Evolutionary conservation across 2,329 filamentous ascomycete species (phyloP).

Genomic region (Lasiodiplodia hormozganensis): DNA sequence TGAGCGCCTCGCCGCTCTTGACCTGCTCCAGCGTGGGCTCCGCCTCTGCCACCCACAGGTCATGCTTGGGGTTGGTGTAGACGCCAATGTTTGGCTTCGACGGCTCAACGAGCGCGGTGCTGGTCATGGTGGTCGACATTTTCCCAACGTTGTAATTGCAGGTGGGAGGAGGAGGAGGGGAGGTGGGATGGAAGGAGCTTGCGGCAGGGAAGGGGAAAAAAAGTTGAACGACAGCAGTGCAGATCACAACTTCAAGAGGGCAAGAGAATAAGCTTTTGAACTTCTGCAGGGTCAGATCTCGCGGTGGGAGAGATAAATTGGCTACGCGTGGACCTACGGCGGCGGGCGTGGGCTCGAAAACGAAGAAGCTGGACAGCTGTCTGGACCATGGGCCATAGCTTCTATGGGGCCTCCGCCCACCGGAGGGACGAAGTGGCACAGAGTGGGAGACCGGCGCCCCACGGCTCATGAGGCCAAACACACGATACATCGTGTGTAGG

Average conservation of each 20-base stretch:
- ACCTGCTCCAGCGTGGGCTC: constrained; percentile 78
- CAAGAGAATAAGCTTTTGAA: constrained; percentile 13
- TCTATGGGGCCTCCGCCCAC: constrained; percentile 17
- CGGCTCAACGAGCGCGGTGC: constrained; percentile 50
- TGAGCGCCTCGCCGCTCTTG: constrained; percentile 70
- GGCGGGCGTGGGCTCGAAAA: not conserved
- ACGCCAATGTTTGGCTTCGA: constrained; percentile 92
- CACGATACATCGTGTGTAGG: constrained; percentile 1
- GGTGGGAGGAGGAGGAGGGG: not conserved
- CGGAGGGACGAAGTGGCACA: constrained; percentile 2
- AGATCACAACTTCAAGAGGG: constrained; percentile 19
- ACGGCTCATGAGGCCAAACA: constrained; percentile 9
- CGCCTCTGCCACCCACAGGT: constrained; percentile 85
- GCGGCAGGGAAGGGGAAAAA: not conserved
- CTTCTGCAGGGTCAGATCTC: constrained; percentile 15
- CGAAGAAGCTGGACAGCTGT: constrained; percentile 10
- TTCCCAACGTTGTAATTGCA: not conserved
- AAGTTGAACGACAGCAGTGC: not conserved
- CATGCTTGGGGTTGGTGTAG: constrained; percentile 91
- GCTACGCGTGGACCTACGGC: not conserved
- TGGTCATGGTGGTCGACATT: constrained; percentile 44
- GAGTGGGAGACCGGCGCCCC: constrained; percentile 13
- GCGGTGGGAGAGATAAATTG: constrained; percentile 18
- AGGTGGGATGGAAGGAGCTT: not conserved
- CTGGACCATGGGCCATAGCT: constrained; percentile 11